Evolutionary conservation across 805 yeast genomes (phyloP).

Genomic region (Ogataea pignaliae): DNA sequence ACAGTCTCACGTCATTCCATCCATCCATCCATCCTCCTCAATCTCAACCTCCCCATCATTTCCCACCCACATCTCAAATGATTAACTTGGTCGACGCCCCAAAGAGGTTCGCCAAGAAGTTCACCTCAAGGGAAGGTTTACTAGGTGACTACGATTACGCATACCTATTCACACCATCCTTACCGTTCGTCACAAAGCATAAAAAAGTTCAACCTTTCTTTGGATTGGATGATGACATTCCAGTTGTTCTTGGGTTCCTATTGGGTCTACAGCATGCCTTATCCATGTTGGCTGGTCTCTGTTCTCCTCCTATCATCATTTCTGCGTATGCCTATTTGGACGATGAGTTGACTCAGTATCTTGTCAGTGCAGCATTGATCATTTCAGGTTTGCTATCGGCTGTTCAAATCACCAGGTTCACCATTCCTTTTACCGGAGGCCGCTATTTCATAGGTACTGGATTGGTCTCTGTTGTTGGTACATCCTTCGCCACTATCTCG

Average conservation of each 20-base stretch:
- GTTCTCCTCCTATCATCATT: slow-evolving; percentile 77
- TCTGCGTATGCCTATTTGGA: slow-evolving; percentile 57
- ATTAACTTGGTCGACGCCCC: too few species aligned
- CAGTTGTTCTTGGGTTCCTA: slow-evolving; percentile 67
- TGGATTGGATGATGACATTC: slow-evolving; percentile 75
- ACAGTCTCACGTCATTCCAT: too few species aligned
- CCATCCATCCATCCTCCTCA: too few species aligned
- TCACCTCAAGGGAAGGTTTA: slow-evolving; percentile 72
- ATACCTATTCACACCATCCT: slow-evolving; percentile 71
- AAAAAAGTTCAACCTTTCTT: slow-evolving; percentile 73
- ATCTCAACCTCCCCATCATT: too few species aligned
- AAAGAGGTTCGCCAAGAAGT: slow-evolving; percentile 15
- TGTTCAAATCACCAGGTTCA: slow-evolving; percentile 78
- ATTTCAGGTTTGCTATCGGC: slow-evolving; percentile 65
- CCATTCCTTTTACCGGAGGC: slow-evolving; percentile 58
- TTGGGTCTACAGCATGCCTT: slow-evolving; percentile 85
- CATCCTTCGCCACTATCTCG: slow-evolving; percentile 83
- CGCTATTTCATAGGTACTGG: slow-evolving; percentile 80
- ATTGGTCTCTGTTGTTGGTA: slow-evolving; percentile 82
- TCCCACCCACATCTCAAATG: too few species aligned
- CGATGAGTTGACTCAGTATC: slow-evolving; percentile 47
- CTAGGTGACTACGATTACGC: slow-evolving; percentile 86
- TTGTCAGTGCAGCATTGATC: slow-evolving; percentile 70
- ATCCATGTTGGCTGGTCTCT: slow-evolving; percentile 90
- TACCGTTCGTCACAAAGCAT: slow-evolving; percentile 57